Base-by-base conservation (phyloP, 805 yeast genomes). In the Blastobotrys attinorum region DNA sequence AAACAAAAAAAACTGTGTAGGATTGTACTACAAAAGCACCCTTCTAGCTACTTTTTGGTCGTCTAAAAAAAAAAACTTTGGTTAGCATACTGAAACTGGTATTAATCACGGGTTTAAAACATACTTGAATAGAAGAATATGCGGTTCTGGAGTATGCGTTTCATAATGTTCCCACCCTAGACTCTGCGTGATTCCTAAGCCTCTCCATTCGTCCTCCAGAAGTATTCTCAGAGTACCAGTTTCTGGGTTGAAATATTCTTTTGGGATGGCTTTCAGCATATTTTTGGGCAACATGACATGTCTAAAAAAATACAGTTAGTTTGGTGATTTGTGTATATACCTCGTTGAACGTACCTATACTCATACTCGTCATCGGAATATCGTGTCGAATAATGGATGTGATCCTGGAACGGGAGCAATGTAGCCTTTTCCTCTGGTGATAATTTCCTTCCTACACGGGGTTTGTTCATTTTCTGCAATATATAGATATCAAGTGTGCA, bases 161-260 rank as follows among this genome's bases (percentile, higher is more conserved):
- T 92, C 98, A 60, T 90, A 92, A 64, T 92, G 98, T 43, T 75
- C 92, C 98, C 98, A 92, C 1, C 98, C 98, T 48, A 92, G 70
- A 31, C 95, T 84, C 64, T 92, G 99, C 4, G 97, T 92, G 57
- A 92, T 88, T 2, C 99, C 99, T 40, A 92, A 69, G 1, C 97
- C 97, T 63, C 99, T 75, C 99, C 99, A 92, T 65, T 92, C 99
- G 53, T 92, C 97, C 63, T 92, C 99, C 39, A 83, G 65, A 32
- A 92, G 68, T 36, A 92, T 86, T 52, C 96, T 79, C 54, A 92
- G 71, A 0, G 98, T 92, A 3, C 97, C 97, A 2, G 95, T 86
- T 47, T 89, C 95, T 1, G 88, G 79, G 58, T 83, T 82, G 71
- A 92, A 92, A 60, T 89, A 94, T 60, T 94, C 98, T 34, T 81